Conservation (phyloP, 345 rosid species). For the Psidium friedrichsthalianum region DNA sequence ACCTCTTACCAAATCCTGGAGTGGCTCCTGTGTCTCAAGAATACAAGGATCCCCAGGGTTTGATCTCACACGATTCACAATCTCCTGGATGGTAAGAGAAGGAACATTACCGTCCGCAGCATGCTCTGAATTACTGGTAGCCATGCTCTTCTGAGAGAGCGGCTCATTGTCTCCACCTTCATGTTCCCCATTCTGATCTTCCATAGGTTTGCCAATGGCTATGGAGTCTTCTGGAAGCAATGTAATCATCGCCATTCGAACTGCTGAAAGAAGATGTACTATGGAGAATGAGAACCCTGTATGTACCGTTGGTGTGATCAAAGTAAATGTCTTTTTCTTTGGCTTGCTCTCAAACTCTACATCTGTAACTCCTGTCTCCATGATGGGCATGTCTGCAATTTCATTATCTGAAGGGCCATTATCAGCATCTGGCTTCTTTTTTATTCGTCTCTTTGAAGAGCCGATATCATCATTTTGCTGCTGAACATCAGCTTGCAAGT, state of each 20-base stretch:
- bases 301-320: slow-evolving; percentile 91
- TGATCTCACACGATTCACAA: slow-evolving; percentile 74
- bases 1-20: slow-evolving; percentile 93
- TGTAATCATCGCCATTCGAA: slow-evolving; percentile 77
- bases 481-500: slow-evolving; percentile 12
- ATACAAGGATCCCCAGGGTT: slow-evolving; percentile 95
- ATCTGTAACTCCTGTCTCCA: slow-evolving; percentile 34
- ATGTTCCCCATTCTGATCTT: slow-evolving; percentile 31
- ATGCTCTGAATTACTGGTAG: slow-evolving; percentile 26
- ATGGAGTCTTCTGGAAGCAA: slow-evolving; percentile 52
- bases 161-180: slow-evolving; percentile 37
- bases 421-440: slow-evolving; percentile 54
- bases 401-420: slow-evolving; percentile 36
- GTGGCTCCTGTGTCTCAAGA: slow-evolving; percentile 93
- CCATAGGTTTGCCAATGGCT: slow-evolving; percentile 38
- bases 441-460: slow-evolving; percentile 55
- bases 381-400: slow-evolving; percentile 32
- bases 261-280: slow-evolving; percentile 92
- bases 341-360: slow-evolving; percentile 62
- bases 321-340: slow-evolving; percentile 71
- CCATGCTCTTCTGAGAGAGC: slow-evolving; percentile 27
- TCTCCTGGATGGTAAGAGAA: slow-evolving; percentile 77
- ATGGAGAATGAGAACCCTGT: slow-evolving; percentile 92
- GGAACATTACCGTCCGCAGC: slow-evolving; percentile 36
- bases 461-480: slow-evolving; percentile 34